A percentile compares a stretch with the other conserved stretches of the same genome.
These are phyloP conservation scores for Saturnispora halmiae DNA, from an alignment of 805 yeast genomes.

Conservation along the genomic window DNA sequence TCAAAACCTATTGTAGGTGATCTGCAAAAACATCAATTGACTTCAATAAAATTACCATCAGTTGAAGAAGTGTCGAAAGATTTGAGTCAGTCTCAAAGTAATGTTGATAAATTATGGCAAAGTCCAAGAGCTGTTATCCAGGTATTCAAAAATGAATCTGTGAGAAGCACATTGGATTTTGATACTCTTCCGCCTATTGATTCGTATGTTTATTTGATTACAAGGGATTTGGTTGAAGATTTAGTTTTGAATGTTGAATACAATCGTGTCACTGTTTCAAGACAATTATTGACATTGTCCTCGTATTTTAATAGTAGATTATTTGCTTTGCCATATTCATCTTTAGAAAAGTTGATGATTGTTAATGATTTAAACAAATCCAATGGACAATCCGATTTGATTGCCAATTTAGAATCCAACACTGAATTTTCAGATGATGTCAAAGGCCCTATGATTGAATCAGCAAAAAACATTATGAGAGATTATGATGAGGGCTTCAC, in stretches of 20 bases:
- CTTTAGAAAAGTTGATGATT: conserved; percentile 57
- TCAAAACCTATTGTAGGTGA: conserved; percentile 21
- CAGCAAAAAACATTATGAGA: conserved; percentile 31
- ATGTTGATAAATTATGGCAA: conserved; percentile 61
- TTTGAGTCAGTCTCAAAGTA: conserved; percentile 29
- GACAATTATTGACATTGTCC: conserved; percentile 70
- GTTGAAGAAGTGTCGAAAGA: conserved; percentile 29
- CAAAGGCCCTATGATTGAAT: conserved; percentile 23
- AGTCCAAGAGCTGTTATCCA: conserved; percentile 53
- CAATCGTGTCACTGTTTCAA: conserved; percentile 79
- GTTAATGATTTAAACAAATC: conserved; percentile 32
- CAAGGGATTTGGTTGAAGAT: conserved; percentile 71
- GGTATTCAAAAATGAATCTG: conserved; percentile 43
- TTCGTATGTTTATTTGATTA: conserved; percentile 47
- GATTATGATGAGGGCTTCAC: conserved; percentile 31
- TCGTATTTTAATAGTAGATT: conserved; percentile 55
- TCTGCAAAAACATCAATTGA: conserved; percentile 10
- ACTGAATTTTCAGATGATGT: conserved; percentile 21
- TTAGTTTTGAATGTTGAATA: conserved; percentile 73
- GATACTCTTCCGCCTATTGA: conserved; percentile 56
- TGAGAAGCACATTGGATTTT: conserved; percentile 29
- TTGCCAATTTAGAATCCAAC: conserved; percentile 23
- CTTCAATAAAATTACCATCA: conserved; percentile 23
- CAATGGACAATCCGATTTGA: conserved; percentile 30
- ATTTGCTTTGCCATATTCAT: conserved; percentile 68